A percentile compares a stretch with the other conserved stretches of the same genome.
These are phyloP conservation scores for Lepiota brunneoincarnata DNA, from an alignment of 768 basidiomycete genomes.

Conservation along the genomic window DNA sequence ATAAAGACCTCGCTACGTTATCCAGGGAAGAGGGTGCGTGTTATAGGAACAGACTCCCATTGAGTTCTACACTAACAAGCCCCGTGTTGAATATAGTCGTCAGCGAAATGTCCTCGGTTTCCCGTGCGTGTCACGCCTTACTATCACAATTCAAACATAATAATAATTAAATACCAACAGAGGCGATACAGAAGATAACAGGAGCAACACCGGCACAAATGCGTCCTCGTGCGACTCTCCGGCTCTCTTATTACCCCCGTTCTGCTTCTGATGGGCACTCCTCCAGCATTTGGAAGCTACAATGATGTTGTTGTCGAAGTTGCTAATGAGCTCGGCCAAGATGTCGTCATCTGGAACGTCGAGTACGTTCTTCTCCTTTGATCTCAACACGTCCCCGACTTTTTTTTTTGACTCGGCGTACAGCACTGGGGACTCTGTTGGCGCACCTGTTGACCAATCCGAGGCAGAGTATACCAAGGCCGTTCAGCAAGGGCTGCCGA, in stretches of 20 bases:
- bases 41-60: neutral
- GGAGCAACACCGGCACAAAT: conserved; percentile 22
- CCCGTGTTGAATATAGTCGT: neutral
- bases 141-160: neutral
- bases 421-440: conserved; percentile 35
- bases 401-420: neutral
- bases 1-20: conserved; percentile 20
- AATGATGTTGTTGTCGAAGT: conserved; percentile 28
- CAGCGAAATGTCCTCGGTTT: conserved; percentile 7
- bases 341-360: conserved; percentile 29
- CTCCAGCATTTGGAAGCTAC: conserved; percentile 33
- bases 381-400: neutral
- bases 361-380: conserved; percentile 22
- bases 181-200: conserved; percentile 21
- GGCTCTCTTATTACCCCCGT: neutral
- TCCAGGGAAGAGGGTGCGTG: conserved; percentile 13
- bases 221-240: conserved; percentile 21
- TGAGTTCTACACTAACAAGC: neutral
- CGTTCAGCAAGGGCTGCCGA: conserved; percentile 20
- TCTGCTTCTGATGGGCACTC: neutral
- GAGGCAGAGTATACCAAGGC: conserved; percentile 25
- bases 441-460: conserved; percentile 26
- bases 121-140: neutral
- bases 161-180: neutral
- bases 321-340: conserved; percentile 20